Evolutionary conservation across 2,329 filamentous ascomycete genomes (phyloP).

Genomic region (Botrytis elliptica): DNA sequence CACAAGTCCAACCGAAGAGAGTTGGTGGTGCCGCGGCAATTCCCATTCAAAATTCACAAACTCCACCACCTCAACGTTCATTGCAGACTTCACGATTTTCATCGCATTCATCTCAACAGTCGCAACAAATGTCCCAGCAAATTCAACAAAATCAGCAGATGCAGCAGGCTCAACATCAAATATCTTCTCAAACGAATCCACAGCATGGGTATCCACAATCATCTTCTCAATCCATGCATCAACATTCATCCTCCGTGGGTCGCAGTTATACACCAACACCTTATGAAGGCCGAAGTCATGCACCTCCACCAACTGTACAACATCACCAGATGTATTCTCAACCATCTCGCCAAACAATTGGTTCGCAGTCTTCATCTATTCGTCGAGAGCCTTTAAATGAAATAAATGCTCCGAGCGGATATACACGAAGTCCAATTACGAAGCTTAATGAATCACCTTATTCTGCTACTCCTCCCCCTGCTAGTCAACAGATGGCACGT

Average conservation of each 20-base stretch:
- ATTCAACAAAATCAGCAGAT: constrained; percentile 27
- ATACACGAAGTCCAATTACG: constrained; percentile 31
- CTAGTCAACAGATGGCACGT: constrained; percentile 24
- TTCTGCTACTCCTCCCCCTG: constrained; percentile 36
- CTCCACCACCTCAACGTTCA: constrained; percentile 35
- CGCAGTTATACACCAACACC: constrained; percentile 37
- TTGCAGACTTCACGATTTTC: constrained; percentile 42
- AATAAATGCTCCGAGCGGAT: constrained; percentile 32
- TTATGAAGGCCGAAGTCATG: constrained; percentile 43
- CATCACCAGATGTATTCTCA: constrained; percentile 39
- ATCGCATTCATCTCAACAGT: constrained; percentile 34
- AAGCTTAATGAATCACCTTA: constrained; percentile 40
- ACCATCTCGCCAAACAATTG: constrained; percentile 34
- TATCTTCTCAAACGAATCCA: constrained; percentile 43
- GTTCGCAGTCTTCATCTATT: constrained; percentile 31
- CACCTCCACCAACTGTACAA: constrained; percentile 39
- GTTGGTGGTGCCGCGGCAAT: constrained; percentile 27
- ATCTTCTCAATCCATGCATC: constrained; percentile 47
- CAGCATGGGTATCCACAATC: constrained; percentile 50
- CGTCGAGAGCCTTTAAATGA: constrained; percentile 37
- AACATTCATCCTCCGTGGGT: constrained; percentile 46
- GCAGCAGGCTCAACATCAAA: constrained; percentile 46
- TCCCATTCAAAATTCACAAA: constrained; percentile 25
- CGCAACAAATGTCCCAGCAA: constrained; percentile 18
- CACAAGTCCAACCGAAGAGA: constrained; percentile 32